phyloP scores from a whole-genome alignment of 495 filamentous ascomycete species.

The Aspergillus biplanus region DNA sequence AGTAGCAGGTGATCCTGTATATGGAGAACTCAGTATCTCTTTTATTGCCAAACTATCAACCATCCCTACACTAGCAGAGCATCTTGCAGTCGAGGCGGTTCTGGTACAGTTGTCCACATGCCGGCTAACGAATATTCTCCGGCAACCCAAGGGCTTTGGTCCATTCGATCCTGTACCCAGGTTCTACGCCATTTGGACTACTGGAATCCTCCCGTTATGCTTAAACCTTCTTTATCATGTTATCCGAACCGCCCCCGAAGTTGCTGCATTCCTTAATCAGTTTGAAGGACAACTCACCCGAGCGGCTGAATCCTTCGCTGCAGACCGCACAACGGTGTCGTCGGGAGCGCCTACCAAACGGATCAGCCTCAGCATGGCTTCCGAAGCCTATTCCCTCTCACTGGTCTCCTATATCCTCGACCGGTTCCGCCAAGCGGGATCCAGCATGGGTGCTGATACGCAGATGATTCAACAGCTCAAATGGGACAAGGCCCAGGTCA shows the following conservation, averaged over 20 bases:
- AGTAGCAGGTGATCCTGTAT: conserved; percentile 82
- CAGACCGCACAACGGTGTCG: conserved; percentile 40
- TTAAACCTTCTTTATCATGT: conserved; percentile 86
- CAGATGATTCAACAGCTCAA: conserved; percentile 65
- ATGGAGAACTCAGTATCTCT: conserved; percentile 83
- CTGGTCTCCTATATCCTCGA: conserved; percentile 70
- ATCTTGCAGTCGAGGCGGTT: conserved; percentile 82
- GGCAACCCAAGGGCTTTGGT: conserved; percentile 66
- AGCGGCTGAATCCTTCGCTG: conserved; percentile 63
- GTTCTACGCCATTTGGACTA: conserved; percentile 82
- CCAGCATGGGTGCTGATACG: conserved; percentile 59
- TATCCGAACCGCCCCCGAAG: conserved; percentile 77
- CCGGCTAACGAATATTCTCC: conserved; percentile 70
- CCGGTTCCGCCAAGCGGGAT: conserved; percentile 60
- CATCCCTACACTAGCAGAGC: conserved; percentile 81
- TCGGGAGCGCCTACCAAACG: conserved; percentile 43
- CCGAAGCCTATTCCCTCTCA: conserved; percentile 76
- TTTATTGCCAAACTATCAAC: conserved; percentile 88
- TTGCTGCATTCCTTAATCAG: conserved; percentile 82
- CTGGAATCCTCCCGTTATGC: conserved; percentile 84
- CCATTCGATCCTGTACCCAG: conserved; percentile 64
- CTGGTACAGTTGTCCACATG: conserved; percentile 78
- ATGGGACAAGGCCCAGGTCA: conserved; percentile 70
- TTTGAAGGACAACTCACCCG: conserved; percentile 74
- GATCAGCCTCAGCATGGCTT: conserved; percentile 70